These are phyloP conservation scores for Glycine latifolia DNA, from an alignment of 306 rosid species.

Conservation along the genomic window DNA sequence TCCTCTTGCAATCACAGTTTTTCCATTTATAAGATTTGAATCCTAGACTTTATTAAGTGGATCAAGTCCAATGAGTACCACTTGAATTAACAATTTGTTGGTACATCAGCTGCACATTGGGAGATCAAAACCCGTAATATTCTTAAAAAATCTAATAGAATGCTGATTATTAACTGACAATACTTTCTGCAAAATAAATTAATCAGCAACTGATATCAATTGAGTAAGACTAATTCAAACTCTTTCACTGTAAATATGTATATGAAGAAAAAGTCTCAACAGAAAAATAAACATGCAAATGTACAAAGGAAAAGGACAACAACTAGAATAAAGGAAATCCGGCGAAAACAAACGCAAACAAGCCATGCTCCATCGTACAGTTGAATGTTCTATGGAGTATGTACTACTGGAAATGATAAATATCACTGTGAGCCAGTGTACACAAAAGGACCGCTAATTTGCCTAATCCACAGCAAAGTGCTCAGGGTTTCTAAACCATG, in stretches of 20 bases:
- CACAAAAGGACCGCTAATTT: neutral
- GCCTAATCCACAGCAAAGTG: neutral
- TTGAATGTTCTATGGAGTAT: neutral
- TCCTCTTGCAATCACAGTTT: too few relatives aligned
- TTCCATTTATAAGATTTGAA: too few relatives aligned
- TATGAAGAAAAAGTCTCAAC: neutral
- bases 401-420: neutral
- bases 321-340: neutral
- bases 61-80: too few relatives aligned
- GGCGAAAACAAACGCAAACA: neutral
- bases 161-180: neutral
- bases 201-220: neutral
- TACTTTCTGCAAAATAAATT: neutral
- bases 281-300: neutral
- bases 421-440: neutral
- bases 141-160: neutral
- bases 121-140: neutral
- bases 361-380: too few relatives aligned
- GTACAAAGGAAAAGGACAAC: neutral
- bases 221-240: neutral
- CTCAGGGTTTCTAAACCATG: neutral
- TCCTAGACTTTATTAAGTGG: too few relatives aligned
- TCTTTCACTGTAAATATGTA: neutral
- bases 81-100: too few relatives aligned
- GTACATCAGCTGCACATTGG: too few relatives aligned